A percentile compares a stretch with the other conserved stretches of the same genome.
phyloP scores from a whole-genome alignment of 768 basidiomycete species.

The Auricularia sp. region DNA sequence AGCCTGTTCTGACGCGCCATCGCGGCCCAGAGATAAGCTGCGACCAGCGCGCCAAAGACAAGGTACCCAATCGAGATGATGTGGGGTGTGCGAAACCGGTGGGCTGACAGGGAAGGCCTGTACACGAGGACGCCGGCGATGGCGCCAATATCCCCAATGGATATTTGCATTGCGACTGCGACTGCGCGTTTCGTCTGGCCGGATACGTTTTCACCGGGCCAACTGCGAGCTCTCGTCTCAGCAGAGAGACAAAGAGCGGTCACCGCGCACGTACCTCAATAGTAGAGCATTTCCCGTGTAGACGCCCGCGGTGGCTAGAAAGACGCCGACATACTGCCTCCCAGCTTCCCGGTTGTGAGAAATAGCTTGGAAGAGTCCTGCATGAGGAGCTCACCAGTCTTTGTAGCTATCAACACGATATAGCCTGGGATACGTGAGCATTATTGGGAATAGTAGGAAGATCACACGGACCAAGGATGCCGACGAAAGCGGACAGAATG shows the following conservation, averaged over 20 bases:
- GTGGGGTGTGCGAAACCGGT: conserved; percentile 45
- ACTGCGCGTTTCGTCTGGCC: conserved; percentile 57
- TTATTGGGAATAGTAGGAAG: neutral
- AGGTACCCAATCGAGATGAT: conserved; percentile 53
- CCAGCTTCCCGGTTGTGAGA: conserved; percentile 25
- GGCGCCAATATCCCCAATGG: conserved; percentile 50
- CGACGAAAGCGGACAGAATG: conserved; percentile 35
- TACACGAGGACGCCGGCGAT: conserved; percentile 47
- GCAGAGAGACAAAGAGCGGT: neutral
- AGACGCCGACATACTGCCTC: conserved; percentile 47
- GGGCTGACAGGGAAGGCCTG: conserved; percentile 34
- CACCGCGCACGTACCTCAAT: conserved; percentile 31
- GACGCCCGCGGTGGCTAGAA: conserved; percentile 43
- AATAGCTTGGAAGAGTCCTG: neutral
- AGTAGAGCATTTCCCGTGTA: conserved; percentile 50
- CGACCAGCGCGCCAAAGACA: conserved; percentile 34
- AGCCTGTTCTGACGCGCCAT: conserved; percentile 42
- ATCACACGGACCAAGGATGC: conserved; percentile 36
- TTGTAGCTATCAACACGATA: conserved; percentile 40
- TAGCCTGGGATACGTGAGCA: conserved; percentile 31
- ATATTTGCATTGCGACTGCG: conserved; percentile 54
- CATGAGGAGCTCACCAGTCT: conserved; percentile 26
- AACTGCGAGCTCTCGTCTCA: conserved; percentile 18
- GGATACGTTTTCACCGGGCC: conserved; percentile 60
- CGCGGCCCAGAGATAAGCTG: conserved; percentile 34